These are phyloP conservation scores for Alternaria triticina DNA, from an alignment of 2,329 filamentous ascomycete species.

Conservation along the genomic window DNA sequence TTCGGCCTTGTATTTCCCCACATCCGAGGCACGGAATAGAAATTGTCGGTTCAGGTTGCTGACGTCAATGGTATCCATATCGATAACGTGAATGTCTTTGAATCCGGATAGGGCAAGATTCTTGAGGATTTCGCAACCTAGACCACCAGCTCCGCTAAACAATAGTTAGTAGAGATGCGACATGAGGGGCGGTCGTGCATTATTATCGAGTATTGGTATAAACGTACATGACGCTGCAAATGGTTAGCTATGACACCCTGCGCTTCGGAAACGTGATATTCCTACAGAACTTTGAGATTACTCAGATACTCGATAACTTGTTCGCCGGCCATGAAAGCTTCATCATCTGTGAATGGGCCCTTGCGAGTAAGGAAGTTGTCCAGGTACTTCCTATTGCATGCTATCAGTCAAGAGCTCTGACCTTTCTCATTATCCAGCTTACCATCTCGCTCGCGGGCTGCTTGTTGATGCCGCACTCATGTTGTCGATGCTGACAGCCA, in stretches of 20 bases:
- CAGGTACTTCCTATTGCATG: slow-evolving; percentile 73
- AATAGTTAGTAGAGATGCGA: slow-evolving; percentile 45
- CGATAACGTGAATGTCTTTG: slow-evolving; percentile 96
- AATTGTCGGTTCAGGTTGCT: slow-evolving; percentile 98
- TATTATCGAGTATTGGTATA: background rate
- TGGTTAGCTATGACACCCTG: slow-evolving; percentile 24
- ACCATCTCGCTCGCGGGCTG: slow-evolving; percentile 54
- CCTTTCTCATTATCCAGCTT: slow-evolving; percentile 3
- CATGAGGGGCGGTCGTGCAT: background rate
- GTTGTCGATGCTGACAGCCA: slow-evolving; percentile 29
- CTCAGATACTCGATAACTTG: slow-evolving; percentile 52
- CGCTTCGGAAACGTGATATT: slow-evolving; percentile 8
- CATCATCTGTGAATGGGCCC: slow-evolving; percentile 80
- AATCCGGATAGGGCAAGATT: slow-evolving; percentile 95
- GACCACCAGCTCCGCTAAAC: slow-evolving; percentile 83
- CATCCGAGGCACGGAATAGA: slow-evolving; percentile 88
- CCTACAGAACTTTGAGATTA: slow-evolving; percentile 67
- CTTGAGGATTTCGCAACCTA: slow-evolving; percentile 97
- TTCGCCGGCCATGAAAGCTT: slow-evolving; percentile 58
- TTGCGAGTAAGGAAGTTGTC: slow-evolving; percentile 77
- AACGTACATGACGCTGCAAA: slow-evolving; percentile 48
- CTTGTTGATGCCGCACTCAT: slow-evolving; percentile 19
- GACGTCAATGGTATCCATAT: slow-evolving; percentile 99
- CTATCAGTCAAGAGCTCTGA: slow-evolving; percentile 22
- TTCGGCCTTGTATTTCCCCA: slow-evolving; percentile 92